Percentiles rank a stretch among this genome's conserved stretches.
These are phyloP conservation scores for Tanozyma kutaoensis DNA, from an alignment of 805 yeast genomes.

Conservation along the genomic window DNA sequence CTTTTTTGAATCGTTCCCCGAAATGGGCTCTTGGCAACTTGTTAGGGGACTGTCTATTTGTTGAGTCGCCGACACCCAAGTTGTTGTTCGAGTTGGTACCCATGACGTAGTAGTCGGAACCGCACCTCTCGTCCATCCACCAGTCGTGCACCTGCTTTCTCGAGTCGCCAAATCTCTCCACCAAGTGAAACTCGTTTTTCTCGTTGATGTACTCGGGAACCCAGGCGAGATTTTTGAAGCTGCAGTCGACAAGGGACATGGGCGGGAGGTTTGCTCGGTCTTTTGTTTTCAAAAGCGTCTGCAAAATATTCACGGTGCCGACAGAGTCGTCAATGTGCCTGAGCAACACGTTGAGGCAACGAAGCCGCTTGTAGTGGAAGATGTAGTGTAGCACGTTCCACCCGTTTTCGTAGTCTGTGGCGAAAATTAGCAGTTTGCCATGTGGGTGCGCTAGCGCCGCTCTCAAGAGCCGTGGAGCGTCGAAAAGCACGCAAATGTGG, in stretches of 20 bases:
- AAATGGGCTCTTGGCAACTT: slow-evolving; percentile 33
- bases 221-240: slow-evolving; percentile 28
- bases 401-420: slow-evolving; percentile 42
- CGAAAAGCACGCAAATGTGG: slow-evolving; percentile 40
- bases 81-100: slow-evolving; percentile 54
- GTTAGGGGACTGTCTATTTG: slow-evolving; percentile 27
- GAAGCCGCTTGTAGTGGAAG: slow-evolving; percentile 40
- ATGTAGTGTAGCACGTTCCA: slow-evolving; percentile 76
- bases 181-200: slow-evolving; percentile 14
- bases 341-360: slow-evolving; percentile 32
- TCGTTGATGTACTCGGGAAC: slow-evolving; percentile 28
- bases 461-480: slow-evolving; percentile 32
- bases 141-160: slow-evolving; percentile 11
- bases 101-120: slow-evolving; percentile 43
- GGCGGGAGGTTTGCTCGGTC: slow-evolving; percentile 70
- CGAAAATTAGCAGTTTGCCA: slow-evolving; percentile 17
- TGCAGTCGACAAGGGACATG: slow-evolving; percentile 45
- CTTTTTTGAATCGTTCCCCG: slow-evolving; percentile 30
- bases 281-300: slow-evolving; percentile 34
- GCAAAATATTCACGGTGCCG: slow-evolving; percentile 4
- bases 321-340: slow-evolving; percentile 6
- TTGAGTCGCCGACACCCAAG: slow-evolving; percentile 55
- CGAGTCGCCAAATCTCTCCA: slow-evolving; percentile 6
- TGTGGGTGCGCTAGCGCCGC: slow-evolving; percentile 35
- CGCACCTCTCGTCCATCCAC: slow-evolving; percentile 37